Conservation (phyloP, 2,329 filamentous ascomycete genomes). For the Colletotrichum sp. region DNA sequence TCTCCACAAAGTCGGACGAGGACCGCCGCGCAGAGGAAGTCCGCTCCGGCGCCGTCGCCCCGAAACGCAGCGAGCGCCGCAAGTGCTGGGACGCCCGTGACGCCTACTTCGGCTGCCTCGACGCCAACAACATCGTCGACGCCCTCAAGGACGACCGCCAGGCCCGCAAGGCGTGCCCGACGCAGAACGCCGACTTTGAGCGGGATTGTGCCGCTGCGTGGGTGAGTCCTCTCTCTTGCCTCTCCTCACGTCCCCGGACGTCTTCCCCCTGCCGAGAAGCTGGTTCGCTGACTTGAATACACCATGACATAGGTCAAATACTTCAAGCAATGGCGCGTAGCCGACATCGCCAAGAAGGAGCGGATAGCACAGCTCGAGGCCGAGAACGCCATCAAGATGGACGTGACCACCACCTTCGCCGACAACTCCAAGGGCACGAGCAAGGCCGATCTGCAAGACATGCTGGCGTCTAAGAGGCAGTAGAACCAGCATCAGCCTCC, state of each 20-base stretch:
- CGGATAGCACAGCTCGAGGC: conserved; percentile 76
- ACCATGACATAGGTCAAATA: conserved; percentile 77
- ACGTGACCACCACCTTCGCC: conserved; percentile 40
- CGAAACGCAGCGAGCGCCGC: conserved; percentile 81
- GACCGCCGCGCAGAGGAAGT: conserved; percentile 58
- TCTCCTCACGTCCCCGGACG: no score
- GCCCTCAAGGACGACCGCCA: conserved; percentile 47
- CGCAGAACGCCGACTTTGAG: conserved; percentile 68
- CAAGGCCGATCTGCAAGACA: conserved; percentile 42
- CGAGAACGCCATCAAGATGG: conserved; percentile 72
- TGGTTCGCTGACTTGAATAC: not conserved
- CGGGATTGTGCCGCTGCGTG: conserved; percentile 87
- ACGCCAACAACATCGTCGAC: conserved; percentile 82
- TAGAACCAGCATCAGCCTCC: no score
- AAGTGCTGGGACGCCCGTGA: conserved; percentile 92
- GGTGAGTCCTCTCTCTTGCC: conserved; percentile 76
- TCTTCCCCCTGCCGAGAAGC: not conserved
- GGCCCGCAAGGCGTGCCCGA: conserved; percentile 43
- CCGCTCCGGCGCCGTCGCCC: conserved; percentile 69
- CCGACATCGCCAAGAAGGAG: conserved; percentile 85
- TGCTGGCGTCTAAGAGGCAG: conserved; percentile 34
- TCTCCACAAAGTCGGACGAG: conserved; percentile 43
- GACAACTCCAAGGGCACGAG: conserved; percentile 28
- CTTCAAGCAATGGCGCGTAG: conserved; percentile 95
- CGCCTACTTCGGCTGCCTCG: conserved; percentile 85